Evolutionary conservation across 768 basidiomycete species (phyloP), one percentile per base, ranked within the genome.

Genomic region (Hygrocybe coccinea): DNA sequence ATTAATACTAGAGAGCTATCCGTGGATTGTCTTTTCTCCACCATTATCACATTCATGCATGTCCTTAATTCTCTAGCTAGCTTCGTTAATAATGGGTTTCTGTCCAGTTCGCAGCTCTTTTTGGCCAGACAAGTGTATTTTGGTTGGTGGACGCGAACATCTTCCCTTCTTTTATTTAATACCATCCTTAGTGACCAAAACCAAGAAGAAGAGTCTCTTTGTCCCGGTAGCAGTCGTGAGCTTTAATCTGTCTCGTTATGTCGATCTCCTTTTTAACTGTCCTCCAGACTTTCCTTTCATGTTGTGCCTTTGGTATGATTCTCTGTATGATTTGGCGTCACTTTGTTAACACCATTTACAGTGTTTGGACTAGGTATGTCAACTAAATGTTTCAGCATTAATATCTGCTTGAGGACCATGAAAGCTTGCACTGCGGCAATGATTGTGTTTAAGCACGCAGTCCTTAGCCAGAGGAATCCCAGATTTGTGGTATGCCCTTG

Each of bases 41-140:
- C 75, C 2, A 58, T 74, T 29, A 75, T 78, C 37, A 77, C 76
- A 10, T 69, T 75, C 56, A 77, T 71, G 76, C 76, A 39, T 22
- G 71, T 60, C 14, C 21, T 10, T 29, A n/a, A n/a, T n/a, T n/a
- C n/a, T 53, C 21, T 17, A 17, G 22, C 19, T 37, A 3, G 11
- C 50, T 25, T n/a, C 17, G 14, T 34, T 50, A 33, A 11, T 24
- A 54, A 5, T 22, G 11, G 39, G 35, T 11, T 50, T 11, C 19
- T 24, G 34, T 39, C 8, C 57, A 77, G 77, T 25, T 77, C 77
- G 12, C 77, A 79, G 56, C 59, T 73, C 56, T 76, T 73, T 60
- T 78, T 79, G 54, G 75, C 71, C 3, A 66, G 71, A 51, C 76
- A 78, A 59, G 60, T 78, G 7, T 68, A 75, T 46, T 60, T 60